Evolutionary conservation across 2,329 filamentous ascomycete species (phyloP).

Genomic region (Cadophora malorum): DNA sequence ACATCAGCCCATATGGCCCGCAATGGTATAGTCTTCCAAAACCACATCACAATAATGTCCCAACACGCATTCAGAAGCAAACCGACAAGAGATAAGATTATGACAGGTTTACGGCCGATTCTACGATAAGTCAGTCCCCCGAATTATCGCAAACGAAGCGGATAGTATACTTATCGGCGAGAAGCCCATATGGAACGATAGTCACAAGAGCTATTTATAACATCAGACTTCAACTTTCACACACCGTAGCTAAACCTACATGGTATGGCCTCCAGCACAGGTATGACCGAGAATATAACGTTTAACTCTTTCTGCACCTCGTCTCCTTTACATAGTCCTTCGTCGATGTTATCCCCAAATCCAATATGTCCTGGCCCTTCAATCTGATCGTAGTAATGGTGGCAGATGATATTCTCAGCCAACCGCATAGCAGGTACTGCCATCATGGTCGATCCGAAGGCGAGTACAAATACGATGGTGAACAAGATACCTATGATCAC

Average conservation of each 20-base stretch:
- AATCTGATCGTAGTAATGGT: constrained; percentile 46
- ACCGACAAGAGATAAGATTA: constrained; percentile 44
- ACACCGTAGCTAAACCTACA: constrained; percentile 33
- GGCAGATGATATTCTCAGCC: constrained; percentile 51
- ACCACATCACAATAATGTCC: constrained; percentile 46
- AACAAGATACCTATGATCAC: constrained; percentile 46
- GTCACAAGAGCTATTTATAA: constrained; percentile 40
- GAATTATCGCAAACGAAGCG: not conserved
- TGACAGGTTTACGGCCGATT: constrained; percentile 48
- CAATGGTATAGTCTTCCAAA: constrained; percentile 45
- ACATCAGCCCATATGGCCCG: constrained; percentile 47
- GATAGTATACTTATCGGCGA: constrained; percentile 47
- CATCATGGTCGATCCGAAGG: constrained; percentile 43
- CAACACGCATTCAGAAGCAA: constrained; percentile 42
- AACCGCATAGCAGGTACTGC: constrained; percentile 47
- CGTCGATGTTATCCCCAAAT: constrained; percentile 44
- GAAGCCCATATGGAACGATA: constrained; percentile 49
- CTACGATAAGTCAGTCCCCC: constrained; percentile 29
- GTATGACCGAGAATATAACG: constrained; percentile 35
- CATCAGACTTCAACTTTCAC: constrained; percentile 8
- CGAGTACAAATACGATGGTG: constrained; percentile 43
- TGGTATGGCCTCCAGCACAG: constrained; percentile 42
- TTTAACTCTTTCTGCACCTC: constrained; percentile 48
- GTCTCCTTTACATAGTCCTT: constrained; percentile 48
- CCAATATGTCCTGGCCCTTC: constrained; percentile 37